Conservation (phyloP, 2,329 filamentous ascomycete species). For the Ophiostoma populinum region DNA sequence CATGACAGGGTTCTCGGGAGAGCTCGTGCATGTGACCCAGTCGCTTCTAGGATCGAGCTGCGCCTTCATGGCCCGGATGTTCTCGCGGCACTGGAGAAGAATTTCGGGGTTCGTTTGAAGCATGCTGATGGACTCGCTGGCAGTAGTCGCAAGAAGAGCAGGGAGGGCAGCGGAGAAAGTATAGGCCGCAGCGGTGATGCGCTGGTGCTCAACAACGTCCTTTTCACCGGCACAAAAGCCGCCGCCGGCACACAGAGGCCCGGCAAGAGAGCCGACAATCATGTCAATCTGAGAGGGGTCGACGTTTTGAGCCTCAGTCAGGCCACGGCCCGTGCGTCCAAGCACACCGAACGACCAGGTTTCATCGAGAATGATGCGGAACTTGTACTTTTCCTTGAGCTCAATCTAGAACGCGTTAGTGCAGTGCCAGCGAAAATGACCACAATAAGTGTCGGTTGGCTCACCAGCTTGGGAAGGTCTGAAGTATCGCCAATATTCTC, state of each 20-base stretch:
- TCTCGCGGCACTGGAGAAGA: conserved; percentile 62
- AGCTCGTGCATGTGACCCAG: conserved; percentile 72
- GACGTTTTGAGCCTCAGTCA: conserved; percentile 94
- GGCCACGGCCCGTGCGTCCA: conserved; percentile 73
- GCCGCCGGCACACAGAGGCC: conserved; percentile 78
- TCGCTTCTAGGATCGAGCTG: conserved; percentile 88
- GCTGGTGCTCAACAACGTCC: conserved; percentile 91
- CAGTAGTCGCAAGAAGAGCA: conserved; percentile 86
- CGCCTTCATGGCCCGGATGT: conserved; percentile 67
- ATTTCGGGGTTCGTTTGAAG: conserved; percentile 79
- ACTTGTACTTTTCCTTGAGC: conserved; percentile 92
- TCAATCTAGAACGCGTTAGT: conserved; percentile 68
- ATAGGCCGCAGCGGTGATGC: conserved; percentile 80
- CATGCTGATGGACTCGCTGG: conserved; percentile 74
- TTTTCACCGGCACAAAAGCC: conserved; percentile 87
- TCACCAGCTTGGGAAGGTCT: conserved; percentile 60
- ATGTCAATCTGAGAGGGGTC: conserved; percentile 89
- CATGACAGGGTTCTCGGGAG: conserved; percentile 72
- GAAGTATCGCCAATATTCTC: conserved; percentile 77
- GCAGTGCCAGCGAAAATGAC: not conserved
- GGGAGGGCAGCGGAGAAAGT: conserved; percentile 92
- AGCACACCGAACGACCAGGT: conserved; percentile 95
- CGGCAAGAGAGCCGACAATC: conserved; percentile 85
- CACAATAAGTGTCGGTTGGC: conserved; percentile 27
- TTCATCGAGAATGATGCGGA: conserved; percentile 92